phyloP scores from a whole-genome alignment of 2,329 filamentous ascomycete genomes.

The Neopestalotiopsis clavispora region DNA sequence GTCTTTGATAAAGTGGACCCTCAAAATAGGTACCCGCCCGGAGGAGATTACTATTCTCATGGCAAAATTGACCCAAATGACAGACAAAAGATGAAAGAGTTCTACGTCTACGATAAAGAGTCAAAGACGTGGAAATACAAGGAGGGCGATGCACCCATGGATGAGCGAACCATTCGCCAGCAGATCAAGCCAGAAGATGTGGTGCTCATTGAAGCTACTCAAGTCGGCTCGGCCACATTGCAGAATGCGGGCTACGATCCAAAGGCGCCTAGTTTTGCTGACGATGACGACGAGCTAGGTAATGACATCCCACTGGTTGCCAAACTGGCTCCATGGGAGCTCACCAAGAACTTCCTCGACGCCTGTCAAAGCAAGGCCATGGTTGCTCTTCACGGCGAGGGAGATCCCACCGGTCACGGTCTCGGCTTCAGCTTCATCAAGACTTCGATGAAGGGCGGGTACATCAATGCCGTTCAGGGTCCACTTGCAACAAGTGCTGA shows the following conservation, averaged over 20 bases:
- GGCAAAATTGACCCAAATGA: constrained; percentile 15
- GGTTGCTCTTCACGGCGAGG: constrained; percentile 91
- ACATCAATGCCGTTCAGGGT: constrained; percentile 77
- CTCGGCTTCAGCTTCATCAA: constrained; percentile 97
- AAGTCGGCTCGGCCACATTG: constrained; percentile 89
- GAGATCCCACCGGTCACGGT: constrained; percentile 91
- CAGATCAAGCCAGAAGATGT: constrained; percentile 97
- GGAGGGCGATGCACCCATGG: constrained; percentile 74
- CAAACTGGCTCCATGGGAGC: constrained; percentile 94
- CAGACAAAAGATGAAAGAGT: constrained; percentile 90
- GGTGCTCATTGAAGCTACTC: constrained; percentile 94
- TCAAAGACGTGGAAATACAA: constrained; percentile 85
- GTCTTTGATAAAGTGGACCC: constrained; percentile 93
- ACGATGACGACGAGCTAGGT: constrained; percentile 66
- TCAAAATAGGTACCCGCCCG: constrained; percentile 63
- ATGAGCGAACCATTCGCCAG: constrained; percentile 78
- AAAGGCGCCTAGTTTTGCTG: constrained; percentile 54
- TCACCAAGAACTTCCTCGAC: constrained; percentile 94
- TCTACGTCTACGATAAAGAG: constrained; percentile 88
- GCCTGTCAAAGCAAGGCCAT: constrained; percentile 95
- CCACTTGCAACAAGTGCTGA: constrained; percentile 74
- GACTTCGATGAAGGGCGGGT: constrained; percentile 98
- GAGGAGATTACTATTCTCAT: constrained; percentile 5
- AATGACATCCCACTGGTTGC: constrained; percentile 77
- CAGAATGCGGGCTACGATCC: constrained; percentile 86